Conservation (phyloP, 2,329 filamentous ascomycete species). For the Paraphoma chrysanthemicola region DNA sequence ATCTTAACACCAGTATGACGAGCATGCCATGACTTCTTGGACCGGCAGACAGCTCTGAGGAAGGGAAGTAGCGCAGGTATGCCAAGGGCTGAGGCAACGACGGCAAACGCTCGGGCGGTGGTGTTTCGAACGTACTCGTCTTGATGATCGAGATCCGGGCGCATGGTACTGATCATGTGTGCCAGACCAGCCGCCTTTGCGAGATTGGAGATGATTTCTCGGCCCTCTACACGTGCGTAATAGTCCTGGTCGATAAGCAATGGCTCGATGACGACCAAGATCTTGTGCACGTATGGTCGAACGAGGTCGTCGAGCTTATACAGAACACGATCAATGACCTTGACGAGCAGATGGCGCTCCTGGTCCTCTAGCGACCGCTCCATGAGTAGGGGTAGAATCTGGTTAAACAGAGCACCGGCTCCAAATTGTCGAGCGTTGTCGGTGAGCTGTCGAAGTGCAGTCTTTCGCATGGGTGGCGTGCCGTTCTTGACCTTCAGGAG, state of each 20-base stretch:
- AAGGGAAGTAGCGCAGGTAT: conserved; percentile 96
- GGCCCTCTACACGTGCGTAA: conserved; percentile 96
- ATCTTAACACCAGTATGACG: conserved; percentile 99
- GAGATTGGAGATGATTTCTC: conserved; percentile 98
- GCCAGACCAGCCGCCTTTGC: conserved; percentile 95
- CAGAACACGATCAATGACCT: conserved; percentile 97
- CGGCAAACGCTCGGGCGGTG: conserved; percentile 93
- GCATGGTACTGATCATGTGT: conserved; percentile 99
- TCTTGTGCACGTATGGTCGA: conserved; percentile 96
- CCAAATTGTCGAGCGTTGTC: conserved; percentile 98
- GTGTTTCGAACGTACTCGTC: conserved; percentile 99
- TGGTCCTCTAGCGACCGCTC: conserved; percentile 98
- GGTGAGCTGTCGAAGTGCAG: conserved; percentile 92
- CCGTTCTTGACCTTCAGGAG: conserved; percentile 99
- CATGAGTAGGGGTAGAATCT: conserved; percentile 96
- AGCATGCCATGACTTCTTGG: conserved; percentile 99
- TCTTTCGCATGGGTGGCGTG: conserved; percentile 98
- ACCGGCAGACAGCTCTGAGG: conserved; percentile 91
- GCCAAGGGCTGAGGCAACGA: conserved; percentile 93
- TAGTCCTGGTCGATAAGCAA: conserved; percentile 99
- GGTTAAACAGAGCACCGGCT: conserved; percentile 92
- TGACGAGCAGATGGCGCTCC: conserved; percentile 96
- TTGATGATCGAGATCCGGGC: conserved; percentile 96
- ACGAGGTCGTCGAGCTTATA: conserved; percentile 99
- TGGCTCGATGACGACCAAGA: conserved; percentile 98